Base-by-base conservation (phyloP, 495 filamentous ascomycete species). In the Tuber brumale region DNA sequence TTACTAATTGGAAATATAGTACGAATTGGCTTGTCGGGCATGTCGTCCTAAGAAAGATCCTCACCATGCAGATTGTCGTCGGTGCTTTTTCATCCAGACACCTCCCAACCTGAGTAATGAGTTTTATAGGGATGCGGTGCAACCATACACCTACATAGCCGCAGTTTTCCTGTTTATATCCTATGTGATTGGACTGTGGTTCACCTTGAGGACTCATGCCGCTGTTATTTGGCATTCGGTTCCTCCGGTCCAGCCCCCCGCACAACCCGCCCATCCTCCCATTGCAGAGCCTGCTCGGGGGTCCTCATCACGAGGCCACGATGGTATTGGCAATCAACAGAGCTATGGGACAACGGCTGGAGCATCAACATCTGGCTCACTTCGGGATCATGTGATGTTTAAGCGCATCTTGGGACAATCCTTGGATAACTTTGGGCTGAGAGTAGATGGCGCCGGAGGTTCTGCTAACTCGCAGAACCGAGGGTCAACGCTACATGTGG, bases 131-230 rank as follows among this genome's bases (percentile, higher is more conserved):
- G 89, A 93, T 82, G 95, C 95, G 8, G 94, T 99, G 27, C 91
- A 92, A 72, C 96, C 95, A 12, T 99, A 96, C 84, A 97, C 92
- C 78, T 97, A 93, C 87, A 88, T 96, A 77, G 90, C 92, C 7
- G 93, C 95, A 46, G 83, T 91, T 27, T 88, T 94, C 78, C 87
- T 99, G 45, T 99, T 99, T 85, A 84, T 97, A 31, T 94, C 93
- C 0, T 99, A 99, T 83, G 86, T 95, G 48, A 95, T 98, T 77
- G 95, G 95, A 23, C 86, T 98, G 43, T 94, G 94, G 90, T 99
- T 99, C 84, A 99, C 95, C 8, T 88, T 99, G 9, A 87, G 96
- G 76, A 99, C 95, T 3, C 95, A 99, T 83, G 95, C 95, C 7
- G 95, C 95, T 27, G 91, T 97, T 45, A 99, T 99, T 75, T 99